Conservation (phyloP, 2,329 filamentous ascomycete genomes). For the Cladosporium halotolerans region DNA sequence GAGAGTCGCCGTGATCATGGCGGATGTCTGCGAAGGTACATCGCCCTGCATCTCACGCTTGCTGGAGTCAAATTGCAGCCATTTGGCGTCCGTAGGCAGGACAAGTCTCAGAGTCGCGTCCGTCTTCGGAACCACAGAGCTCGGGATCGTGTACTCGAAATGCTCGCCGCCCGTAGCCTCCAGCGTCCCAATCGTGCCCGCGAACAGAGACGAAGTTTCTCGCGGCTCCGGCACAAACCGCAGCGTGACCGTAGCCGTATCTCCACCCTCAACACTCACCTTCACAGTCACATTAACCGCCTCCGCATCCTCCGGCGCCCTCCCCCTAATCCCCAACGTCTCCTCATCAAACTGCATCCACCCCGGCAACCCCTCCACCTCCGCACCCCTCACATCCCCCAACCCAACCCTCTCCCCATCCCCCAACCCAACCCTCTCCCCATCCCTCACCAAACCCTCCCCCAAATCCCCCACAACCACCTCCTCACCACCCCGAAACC, state of each 20-base stretch:
- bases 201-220: conserved; percentile 36
- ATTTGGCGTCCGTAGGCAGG: conserved; percentile 37
- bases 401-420: conserved; percentile 29
- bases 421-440: conserved; percentile 26
- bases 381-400: conserved; percentile 36
- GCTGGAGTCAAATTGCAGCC: conserved; percentile 45
- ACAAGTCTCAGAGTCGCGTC: conserved; percentile 40
- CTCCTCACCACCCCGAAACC: conserved; percentile 27
- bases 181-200: conserved; percentile 37
- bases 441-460: conserved; percentile 32
- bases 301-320: conserved; percentile 51
- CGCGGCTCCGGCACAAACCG: conserved; percentile 33
- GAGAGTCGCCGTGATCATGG: conserved; percentile 38
- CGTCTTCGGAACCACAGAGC: conserved; percentile 36
- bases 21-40: conserved; percentile 38
- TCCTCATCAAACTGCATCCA: conserved; percentile 64
- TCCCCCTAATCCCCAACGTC: conserved; percentile 60
- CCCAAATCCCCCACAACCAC: conserved; percentile 29
- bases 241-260: conserved; percentile 54
- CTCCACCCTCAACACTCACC: conserved; percentile 53
- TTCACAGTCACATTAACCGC: conserved; percentile 58
- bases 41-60: conserved; percentile 43
- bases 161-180: conserved; percentile 45
- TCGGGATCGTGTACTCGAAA: conserved; percentile 45
- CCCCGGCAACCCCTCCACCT: conserved; percentile 49